Evolutionary conservation across 768 basidiomycete genomes (phyloP), one percentile per base, ranked within the genome.

Genomic region (Dendrothele bispora): DNA sequence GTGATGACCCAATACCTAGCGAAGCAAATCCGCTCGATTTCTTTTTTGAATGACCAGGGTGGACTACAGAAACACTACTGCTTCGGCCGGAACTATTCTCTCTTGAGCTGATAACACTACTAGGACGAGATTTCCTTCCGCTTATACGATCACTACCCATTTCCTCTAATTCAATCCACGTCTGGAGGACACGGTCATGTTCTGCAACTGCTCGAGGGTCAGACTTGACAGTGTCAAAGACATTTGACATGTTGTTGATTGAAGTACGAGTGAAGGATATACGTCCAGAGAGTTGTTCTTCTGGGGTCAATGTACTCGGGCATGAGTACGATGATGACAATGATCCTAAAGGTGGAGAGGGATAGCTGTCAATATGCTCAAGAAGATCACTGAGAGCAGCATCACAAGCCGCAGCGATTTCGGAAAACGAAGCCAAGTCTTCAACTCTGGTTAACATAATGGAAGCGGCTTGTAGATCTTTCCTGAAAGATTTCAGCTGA

Each of bases 311-410:
- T 20, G 67, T 61, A 6, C 61, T 51, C 11, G 69, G 62, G 27
- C 72, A 69, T 48, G 66, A 50, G 53, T 81, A 80, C 14, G 71
- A 65, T 20, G 82, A 82, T 4, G 79, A 72, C 26, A 84, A 60
- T 2, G 75, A 64, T 4, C 76, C 72, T 22, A 70, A 61, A 4
- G 84, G 84, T 26, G 71, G 61, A 3, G 79, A 75, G 7, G 91
- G 91, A 59, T 83, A 92, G 56, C 86, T 90, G 61, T 95, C 91
- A 45, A 92, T 74, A 57, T 92, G 88, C 57, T 92, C 88, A 38
- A 95, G 69, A 4, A 94, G 72, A 62, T 93, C 89, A 56, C 91
- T 94, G 36, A 93, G 71, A 18, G 83, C 80, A n/a, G 73, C 68
- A 60, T 95, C 91, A 55, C 88, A 91, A 17, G 61, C 59, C 22